A percentile compares a stretch with the other conserved stretches of the same genome.
phyloP scores from a whole-genome alignment of 73 alveolate species.

The Paramecium caudatum region DNA sequence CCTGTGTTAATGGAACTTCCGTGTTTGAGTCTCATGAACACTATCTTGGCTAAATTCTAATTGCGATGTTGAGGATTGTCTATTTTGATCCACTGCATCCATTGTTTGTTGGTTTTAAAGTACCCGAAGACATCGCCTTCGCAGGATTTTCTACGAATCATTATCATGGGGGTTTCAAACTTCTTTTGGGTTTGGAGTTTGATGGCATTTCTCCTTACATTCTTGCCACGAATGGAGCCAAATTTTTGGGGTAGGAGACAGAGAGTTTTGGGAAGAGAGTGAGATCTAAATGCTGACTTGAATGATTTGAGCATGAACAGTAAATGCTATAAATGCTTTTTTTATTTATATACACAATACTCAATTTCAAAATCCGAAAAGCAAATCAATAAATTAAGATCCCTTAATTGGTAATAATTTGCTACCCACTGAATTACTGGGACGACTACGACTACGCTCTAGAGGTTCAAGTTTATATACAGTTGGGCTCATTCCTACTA shows the following conservation, averaged over 20 bases:
- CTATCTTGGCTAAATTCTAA: slow-evolving; percentile 28
- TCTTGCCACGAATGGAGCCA: neutral
- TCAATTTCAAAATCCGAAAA: no score
- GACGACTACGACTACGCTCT: no score
- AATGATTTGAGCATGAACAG: slow-evolving; percentile 31
- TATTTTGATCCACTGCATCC: slow-evolving; percentile 26
- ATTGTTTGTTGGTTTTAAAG: neutral
- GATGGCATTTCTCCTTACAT: slow-evolving; percentile 18
- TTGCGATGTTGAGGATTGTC: slow-evolving; percentile 40
- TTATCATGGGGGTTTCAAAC: neutral
- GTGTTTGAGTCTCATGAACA: slow-evolving; percentile 2
- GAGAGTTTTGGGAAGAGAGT: neutral
- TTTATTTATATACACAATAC: no score
- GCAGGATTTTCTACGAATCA: neutral
- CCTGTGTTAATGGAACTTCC: slow-evolving; percentile 25
- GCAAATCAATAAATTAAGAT: no score
- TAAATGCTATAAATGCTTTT: slow-evolving; percentile 1
- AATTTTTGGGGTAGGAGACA: neutral
- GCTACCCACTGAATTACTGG: no score
- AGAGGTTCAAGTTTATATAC: no score
- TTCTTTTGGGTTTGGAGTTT: neutral
- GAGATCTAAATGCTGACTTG: neutral
- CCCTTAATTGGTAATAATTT: no score
- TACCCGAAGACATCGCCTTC: neutral
- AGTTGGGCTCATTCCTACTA: no score